These are phyloP conservation scores for Piloderma croceum DNA, from an alignment of 768 basidiomycete species.

Conservation along the genomic window DNA sequence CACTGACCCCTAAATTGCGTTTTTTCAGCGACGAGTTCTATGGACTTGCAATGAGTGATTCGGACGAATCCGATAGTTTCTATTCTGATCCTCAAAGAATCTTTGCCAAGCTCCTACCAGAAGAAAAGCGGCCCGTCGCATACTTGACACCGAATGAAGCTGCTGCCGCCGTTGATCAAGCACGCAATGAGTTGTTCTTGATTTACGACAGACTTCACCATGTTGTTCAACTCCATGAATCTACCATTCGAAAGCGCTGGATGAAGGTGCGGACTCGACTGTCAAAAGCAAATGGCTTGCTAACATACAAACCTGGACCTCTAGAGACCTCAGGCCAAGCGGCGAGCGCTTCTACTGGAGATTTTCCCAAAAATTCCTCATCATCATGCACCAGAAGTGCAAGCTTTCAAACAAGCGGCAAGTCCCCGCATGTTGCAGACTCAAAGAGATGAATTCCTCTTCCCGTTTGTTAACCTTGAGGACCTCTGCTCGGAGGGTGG, in stretches of 20 bases:
- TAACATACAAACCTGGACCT: too few species aligned
- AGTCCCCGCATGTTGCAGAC: neutral
- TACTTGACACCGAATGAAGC: neutral
- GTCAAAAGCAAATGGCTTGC: neutral
- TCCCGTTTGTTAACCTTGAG: slow-evolving; percentile 1
- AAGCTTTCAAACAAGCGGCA: neutral
- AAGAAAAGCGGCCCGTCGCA: neutral
- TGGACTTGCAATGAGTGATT: too few species aligned
- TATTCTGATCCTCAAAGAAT: neutral
- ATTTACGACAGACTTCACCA: slow-evolving; percentile 1
- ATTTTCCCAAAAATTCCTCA: neutral
- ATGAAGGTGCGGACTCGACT: neutral
- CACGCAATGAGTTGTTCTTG: neutral
- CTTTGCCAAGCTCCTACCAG: neutral
- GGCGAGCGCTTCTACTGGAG: neutral
- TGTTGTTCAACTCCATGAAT: slow-evolving; percentile 1
- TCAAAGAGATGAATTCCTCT: neutral
- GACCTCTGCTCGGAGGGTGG: slow-evolving; percentile 1
- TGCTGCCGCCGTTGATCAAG: neutral
- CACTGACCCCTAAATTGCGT: too few species aligned
- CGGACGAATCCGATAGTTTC: neutral
- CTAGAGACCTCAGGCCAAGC: slow-evolving; percentile 1
- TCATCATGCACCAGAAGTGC: neutral
- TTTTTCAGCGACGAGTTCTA: too few species aligned
- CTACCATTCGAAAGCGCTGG: slow-evolving; percentile 2